phyloP scores from a whole-genome alignment of 768 basidiomycete genomes.

The Boletus rubescentipes region DNA sequence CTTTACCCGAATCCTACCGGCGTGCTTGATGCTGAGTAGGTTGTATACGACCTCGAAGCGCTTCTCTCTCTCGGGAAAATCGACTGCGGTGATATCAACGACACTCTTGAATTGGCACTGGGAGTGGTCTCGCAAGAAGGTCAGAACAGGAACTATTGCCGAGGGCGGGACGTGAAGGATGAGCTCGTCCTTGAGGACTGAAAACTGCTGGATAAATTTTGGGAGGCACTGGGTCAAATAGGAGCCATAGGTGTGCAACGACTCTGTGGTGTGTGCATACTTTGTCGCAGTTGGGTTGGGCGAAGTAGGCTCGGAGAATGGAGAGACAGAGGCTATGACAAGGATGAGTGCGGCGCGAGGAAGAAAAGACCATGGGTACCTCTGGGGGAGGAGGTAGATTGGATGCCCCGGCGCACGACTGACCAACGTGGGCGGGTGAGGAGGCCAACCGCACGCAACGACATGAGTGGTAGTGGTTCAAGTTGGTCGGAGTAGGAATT shows the following conservation, averaged over 20 bases:
- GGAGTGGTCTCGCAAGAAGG: constrained; percentile 92
- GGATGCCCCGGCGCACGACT: constrained; percentile 41
- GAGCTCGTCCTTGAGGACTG: constrained; percentile 93
- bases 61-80: constrained; percentile 90
- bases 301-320: constrained; percentile 88
- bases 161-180: constrained; percentile 84
- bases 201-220: constrained; percentile 98
- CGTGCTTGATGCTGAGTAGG: constrained; percentile 75
- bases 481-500: constrained; percentile 31
- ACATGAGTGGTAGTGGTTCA: constrained; percentile 33
- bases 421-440: constrained; percentile 36
- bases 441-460: constrained; percentile 43
- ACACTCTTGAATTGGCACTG: constrained; percentile 92
- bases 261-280: constrained; percentile 70
- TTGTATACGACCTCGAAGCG: constrained; percentile 98
- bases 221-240: constrained; percentile 92
- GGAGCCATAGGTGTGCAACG: constrained; percentile 88
- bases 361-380: constrained; percentile 34
- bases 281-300: constrained; percentile 77
- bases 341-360: constrained; percentile 9
- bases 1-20: constrained; percentile 91
- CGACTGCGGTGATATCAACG: constrained; percentile 94
- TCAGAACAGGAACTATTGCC: constrained; percentile 79
- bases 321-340: constrained; percentile 59
- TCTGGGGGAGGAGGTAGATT: constrained; percentile 47